These are phyloP conservation scores for Leccinum fibrillosum DNA, from an alignment of 768 basidiomycete genomes.

Conservation along the genomic window DNA sequence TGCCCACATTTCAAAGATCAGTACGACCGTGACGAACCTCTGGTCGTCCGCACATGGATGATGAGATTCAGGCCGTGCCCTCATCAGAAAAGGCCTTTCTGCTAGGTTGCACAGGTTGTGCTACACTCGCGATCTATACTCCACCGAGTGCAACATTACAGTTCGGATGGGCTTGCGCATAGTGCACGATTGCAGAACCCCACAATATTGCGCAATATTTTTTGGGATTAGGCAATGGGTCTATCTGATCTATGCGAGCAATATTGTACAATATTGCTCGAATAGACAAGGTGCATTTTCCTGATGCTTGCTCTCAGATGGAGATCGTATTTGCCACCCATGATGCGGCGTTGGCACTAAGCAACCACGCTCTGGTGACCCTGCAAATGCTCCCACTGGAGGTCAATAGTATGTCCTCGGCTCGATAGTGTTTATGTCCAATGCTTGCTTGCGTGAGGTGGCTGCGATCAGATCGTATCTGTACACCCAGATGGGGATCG, in stretches of 20 bases:
- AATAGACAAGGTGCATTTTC: too few relatives aligned
- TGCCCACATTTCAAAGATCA: not conserved
- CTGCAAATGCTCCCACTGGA: not conserved
- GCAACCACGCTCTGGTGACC: not conserved
- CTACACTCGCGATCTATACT: too few relatives aligned
- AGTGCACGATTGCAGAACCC: too few relatives aligned
- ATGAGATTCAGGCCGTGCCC: too few relatives aligned
- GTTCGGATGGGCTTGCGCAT: too few relatives aligned
- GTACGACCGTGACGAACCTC: not conserved
- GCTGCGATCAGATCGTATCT: not conserved
- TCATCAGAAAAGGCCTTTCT: too few relatives aligned
- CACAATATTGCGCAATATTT: too few relatives aligned
- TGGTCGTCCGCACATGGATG: not conserved
- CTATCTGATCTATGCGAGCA: too few relatives aligned
- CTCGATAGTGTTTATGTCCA: not conserved
- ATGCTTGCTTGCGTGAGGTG: not conserved
- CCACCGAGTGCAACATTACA: too few relatives aligned
- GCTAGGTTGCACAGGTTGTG: too few relatives aligned
- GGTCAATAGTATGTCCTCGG: not conserved
- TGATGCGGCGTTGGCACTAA: not conserved
- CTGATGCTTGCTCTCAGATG: not conserved
- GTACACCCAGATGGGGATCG: not conserved
- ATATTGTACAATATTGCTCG: too few relatives aligned
- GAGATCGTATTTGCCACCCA: not conserved
- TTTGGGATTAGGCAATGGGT: too few relatives aligned